Evolutionary conservation across 208 protist species (phyloP), one percentile per base, ranked within the genome.

Genomic region (Trypanosoma platydactyli): DNA sequence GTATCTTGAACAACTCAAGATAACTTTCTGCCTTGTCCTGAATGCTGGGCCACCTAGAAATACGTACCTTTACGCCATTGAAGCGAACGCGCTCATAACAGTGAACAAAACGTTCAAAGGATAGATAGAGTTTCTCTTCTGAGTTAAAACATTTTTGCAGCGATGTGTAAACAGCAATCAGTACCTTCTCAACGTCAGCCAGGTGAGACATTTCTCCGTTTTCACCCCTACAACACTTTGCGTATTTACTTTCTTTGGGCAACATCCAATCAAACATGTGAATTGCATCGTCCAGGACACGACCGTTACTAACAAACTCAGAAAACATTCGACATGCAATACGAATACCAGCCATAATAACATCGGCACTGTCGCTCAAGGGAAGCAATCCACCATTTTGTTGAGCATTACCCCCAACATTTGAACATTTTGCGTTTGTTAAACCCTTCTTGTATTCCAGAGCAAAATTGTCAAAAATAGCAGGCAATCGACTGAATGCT

Each of bases 281-380:
- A 15, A 81, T 73, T 0, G 82, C 80, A 61, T 88, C 81, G 15
- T 67, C 64, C 53, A 84, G 57, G 11, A 73, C 42, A 46, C 76
- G 69, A 45, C 81, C 75, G 71, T 77, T 73, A 55, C 84, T 81
- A 22, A 86, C 61, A 74, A 84, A 81, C 29, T 73, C 52, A 22
- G 77, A 68, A 64, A 94, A 66, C 89, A 94, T 94, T 3, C 89
- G 81, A 51, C 88, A 75, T 0, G 84, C 83, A 16, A 90, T 70
- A 38, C 76, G 77, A 15, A 78, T 49, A 54, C 81, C 83, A 3
- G 82, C 73, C 12, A 78, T 71, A 44, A 78, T 71, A 18, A 81
- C 67, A 42, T 67, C 54, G 3, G 68, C 59, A 22, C 53, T 46
- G 22, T 56, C 61, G 60, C 79, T 73, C 70, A 24, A 55, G 12